A percentile compares a stretch with the other conserved stretches of the same genome.
Conservation (phyloP, 108 stramenopile genomes). For the Heterococcus sp. region DNA sequence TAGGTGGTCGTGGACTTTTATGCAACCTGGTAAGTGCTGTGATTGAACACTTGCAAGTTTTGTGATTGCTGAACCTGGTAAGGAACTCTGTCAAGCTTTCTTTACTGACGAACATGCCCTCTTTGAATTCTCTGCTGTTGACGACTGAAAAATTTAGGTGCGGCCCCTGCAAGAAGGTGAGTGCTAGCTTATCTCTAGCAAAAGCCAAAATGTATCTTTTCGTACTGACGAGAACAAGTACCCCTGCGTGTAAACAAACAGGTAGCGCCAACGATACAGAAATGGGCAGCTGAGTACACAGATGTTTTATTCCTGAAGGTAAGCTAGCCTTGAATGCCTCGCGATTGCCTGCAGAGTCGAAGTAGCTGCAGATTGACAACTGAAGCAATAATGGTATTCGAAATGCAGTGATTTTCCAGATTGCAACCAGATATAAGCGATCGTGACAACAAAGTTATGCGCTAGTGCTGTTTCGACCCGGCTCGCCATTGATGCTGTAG, state of each 20-base stretch:
- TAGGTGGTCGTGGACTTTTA: constrained; percentile 44
- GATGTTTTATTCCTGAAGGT: constrained; percentile 42
- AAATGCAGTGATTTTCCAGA: background rate
- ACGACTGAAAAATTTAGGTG: too few relatives aligned
- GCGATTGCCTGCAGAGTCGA: background rate
- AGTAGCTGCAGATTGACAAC: background rate
- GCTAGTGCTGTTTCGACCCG: background rate
- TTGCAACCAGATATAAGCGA: background rate
- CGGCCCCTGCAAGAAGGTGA: too few relatives aligned
- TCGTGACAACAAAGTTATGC: background rate
- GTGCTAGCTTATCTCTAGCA: background rate
- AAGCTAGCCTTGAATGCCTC: background rate
- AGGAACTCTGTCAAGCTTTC: background rate
- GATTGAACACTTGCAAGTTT: background rate
- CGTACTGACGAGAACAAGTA: background rate
- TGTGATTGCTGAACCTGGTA: background rate
- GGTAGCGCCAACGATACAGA: constrained; percentile 9
- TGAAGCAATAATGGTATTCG: background rate
- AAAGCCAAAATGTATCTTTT: background rate
- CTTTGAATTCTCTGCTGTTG: background rate
- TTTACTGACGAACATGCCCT: background rate
- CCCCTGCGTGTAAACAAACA: constrained; percentile 1
- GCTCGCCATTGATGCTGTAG: background rate
- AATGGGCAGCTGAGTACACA: background rate
- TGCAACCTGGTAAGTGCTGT: constrained; percentile 21